These are phyloP conservation scores for Dendrothele bispora DNA, from an alignment of 768 basidiomycete species.

Conservation along the genomic window DNA sequence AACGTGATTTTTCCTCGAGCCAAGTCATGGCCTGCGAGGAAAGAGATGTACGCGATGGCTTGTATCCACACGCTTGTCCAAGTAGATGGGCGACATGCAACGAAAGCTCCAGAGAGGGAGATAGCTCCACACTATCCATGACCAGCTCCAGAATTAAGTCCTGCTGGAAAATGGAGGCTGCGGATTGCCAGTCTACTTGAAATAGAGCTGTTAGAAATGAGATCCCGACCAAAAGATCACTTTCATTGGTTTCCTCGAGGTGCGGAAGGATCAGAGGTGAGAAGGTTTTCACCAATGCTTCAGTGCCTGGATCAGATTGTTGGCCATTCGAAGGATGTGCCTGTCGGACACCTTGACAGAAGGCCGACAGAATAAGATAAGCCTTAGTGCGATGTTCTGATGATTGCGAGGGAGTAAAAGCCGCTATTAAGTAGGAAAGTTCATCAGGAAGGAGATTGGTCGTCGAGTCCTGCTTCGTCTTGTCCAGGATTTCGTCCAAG, in stretches of 20 bases:
- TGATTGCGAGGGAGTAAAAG: slow-evolving; percentile 50
- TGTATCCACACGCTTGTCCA: slow-evolving; percentile 75
- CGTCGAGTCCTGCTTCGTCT: too few relatives aligned
- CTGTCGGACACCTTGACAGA: slow-evolving; percentile 60
- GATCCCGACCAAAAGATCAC: slow-evolving; percentile 50
- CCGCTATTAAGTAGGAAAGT: slow-evolving; percentile 46
- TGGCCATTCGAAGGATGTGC: slow-evolving; percentile 34
- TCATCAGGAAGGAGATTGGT: slow-evolving; percentile 46
- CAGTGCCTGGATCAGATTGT: slow-evolving; percentile 46
- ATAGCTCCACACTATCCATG: slow-evolving; percentile 71
- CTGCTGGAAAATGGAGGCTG: slow-evolving; percentile 59
- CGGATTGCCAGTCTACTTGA: slow-evolving; percentile 75
- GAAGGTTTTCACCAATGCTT: slow-evolving; percentile 50
- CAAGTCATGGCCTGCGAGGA: slow-evolving; percentile 58
- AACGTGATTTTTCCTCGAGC: slow-evolving; percentile 61
- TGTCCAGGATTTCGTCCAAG: too few relatives aligned
- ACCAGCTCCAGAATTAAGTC: slow-evolving; percentile 66
- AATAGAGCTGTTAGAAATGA: slow-evolving; percentile 78
- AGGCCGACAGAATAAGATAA: slow-evolving; percentile 65
- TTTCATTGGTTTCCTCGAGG: slow-evolving; percentile 53
- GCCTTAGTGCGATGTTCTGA: slow-evolving; percentile 60
- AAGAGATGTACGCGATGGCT: slow-evolving; percentile 64
- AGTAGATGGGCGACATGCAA: slow-evolving; percentile 72
- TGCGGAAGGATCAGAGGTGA: slow-evolving; percentile 46
- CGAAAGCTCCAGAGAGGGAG: slow-evolving; percentile 46